These are phyloP conservation scores for Mortierella sp. DNA, from an alignment of 371 early-diverging fungal species.

Conservation along the genomic window DNA sequence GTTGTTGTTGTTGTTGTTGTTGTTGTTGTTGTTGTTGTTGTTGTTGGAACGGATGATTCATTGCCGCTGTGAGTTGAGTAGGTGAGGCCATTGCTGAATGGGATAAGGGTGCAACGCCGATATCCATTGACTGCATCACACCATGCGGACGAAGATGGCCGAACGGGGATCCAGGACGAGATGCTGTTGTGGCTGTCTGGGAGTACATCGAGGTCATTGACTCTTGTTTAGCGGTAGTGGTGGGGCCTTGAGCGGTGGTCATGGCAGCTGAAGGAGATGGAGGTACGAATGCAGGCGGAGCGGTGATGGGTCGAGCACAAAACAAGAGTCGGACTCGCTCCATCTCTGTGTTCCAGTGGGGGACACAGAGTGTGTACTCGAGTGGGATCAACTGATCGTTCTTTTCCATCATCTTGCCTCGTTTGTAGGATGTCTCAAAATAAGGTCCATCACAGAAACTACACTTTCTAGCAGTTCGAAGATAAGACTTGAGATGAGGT, in stretches of 20 bases:
- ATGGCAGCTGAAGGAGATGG: neutral
- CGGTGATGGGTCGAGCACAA: constrained; percentile 59
- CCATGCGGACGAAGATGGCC: no score
- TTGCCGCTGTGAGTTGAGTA: no score
- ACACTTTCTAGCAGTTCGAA: constrained; percentile 74
- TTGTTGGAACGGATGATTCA: no score
- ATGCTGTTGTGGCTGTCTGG: no score
- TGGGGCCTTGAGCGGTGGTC: neutral
- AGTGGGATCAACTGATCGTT: constrained; percentile 67
- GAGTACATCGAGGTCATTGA: no score
- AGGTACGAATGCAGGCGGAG: constrained; percentile 18
- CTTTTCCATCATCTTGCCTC: constrained; percentile 73
- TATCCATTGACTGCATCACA: no score
- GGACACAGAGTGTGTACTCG: constrained; percentile 77
- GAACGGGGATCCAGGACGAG: no score
- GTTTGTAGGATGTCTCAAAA: constrained; percentile 72
- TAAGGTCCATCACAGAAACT: constrained; percentile 89
- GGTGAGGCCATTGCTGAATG: no score
- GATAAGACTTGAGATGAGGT: constrained; percentile 67
- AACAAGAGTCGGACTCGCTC: constrained; percentile 69
- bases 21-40: no score
- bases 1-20: no score
- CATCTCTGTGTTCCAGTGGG: constrained; percentile 81
- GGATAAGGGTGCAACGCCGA: no score
- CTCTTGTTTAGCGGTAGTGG: no score